Percentiles rank a stretch among this genome's conserved stretches.
These are phyloP conservation scores for Linum usitatissimum DNA, from an alignment of 345 rosid species.

Conservation along the genomic window DNA sequence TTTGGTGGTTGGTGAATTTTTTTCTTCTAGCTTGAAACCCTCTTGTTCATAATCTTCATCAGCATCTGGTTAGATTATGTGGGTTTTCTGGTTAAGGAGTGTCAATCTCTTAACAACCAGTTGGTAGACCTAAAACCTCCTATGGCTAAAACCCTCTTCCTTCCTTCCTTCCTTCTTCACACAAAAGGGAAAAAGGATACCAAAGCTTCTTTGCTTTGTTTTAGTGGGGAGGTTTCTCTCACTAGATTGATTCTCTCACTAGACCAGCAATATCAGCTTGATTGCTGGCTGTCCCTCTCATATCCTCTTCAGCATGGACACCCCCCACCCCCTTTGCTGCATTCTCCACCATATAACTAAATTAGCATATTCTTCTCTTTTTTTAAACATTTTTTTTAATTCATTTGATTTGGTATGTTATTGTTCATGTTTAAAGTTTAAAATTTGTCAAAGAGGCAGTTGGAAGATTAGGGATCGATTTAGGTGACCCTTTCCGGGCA, in stretches of 20 bases:
- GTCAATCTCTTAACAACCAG: conserved; percentile 74
- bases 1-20: conserved; percentile 9
- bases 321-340: conserved; percentile 22
- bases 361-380: conserved; percentile 26
- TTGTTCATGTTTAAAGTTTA: not conserved
- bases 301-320: conserved; percentile 31
- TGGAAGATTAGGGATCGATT: no score
- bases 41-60: conserved; percentile 1
- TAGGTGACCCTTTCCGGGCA: no score
- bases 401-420: not conserved
- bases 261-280: not conserved
- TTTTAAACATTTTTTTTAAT: not conserved
- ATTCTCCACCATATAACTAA: conserved; percentile 42
- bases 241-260: conserved; percentile 13
- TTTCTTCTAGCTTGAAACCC: conserved; percentile 27
- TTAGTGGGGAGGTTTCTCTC: conserved; percentile 4
- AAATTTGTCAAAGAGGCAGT: no score
- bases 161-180: not conserved
- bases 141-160: conserved; percentile 26
- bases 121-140: conserved; percentile 89
- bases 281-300: conserved; percentile 33
- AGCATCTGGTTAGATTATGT: not conserved
- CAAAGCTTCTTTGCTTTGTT: conserved; percentile 3
- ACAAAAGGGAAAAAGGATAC: not conserved
- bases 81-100: conserved; percentile 49